A percentile compares a stretch with the other conserved stretches of the same genome.
These are phyloP conservation scores for Bacidia rubella DNA, from an alignment of 495 filamentous ascomycete genomes.

Conservation along the genomic window DNA sequence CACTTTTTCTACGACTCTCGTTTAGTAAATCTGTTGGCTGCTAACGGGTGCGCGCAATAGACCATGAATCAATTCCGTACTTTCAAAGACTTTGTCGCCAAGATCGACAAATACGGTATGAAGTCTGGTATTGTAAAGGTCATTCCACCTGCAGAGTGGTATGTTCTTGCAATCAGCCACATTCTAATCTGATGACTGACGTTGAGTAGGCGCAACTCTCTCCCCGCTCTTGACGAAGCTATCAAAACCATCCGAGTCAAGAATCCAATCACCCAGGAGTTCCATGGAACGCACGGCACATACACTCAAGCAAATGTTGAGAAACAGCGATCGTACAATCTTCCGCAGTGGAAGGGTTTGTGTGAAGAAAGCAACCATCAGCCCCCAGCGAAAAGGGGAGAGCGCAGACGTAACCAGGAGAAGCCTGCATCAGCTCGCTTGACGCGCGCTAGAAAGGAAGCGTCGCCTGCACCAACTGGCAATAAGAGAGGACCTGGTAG, in stretches of 20 bases:
- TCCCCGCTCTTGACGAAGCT: slow-evolving; percentile 65
- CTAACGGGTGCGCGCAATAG: slow-evolving; percentile 20
- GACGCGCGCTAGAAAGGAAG: slow-evolving; percentile 15
- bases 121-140: slow-evolving; percentile 92
- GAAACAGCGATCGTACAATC: slow-evolving; percentile 86
- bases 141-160: slow-evolving; percentile 90
- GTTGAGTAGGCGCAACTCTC: slow-evolving; percentile 46
- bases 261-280: slow-evolving; percentile 96
- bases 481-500: slow-evolving; percentile 33
- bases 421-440: slow-evolving; percentile 33
- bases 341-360: slow-evolving; percentile 86
- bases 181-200: not conserved
- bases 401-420: slow-evolving; percentile 66
- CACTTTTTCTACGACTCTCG: no score
- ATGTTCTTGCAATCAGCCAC: slow-evolving; percentile 19
- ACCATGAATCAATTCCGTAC: slow-evolving; percentile 87
- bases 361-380: slow-evolving; percentile 91
- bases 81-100: slow-evolving; percentile 78
- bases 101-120: slow-evolving; percentile 91
- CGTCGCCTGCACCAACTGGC: slow-evolving; percentile 14
- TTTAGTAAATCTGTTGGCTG: not conserved
- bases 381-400: slow-evolving; percentile 84
- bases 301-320: slow-evolving; percentile 95
- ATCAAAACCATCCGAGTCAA: slow-evolving; percentile 86
- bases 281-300: slow-evolving; percentile 82